Evolutionary conservation across 1,139 yeast species (phyloP).

Genomic region (Geotrichum siamense): DNA sequence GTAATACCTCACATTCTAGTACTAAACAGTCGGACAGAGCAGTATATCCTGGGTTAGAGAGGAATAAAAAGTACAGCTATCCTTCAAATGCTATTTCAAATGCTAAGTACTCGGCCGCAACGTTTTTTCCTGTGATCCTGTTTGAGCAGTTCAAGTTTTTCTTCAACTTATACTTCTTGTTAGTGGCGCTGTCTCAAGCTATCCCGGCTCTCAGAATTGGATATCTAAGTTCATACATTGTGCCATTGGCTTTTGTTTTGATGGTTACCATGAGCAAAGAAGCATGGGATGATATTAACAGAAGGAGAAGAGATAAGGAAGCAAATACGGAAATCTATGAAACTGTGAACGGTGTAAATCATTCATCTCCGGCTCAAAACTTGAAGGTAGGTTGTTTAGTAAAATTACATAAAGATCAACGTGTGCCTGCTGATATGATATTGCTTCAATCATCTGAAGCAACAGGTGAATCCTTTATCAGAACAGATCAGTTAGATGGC

Average conservation of each 20-base stretch:
- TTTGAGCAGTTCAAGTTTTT: slow-evolving; percentile 97
- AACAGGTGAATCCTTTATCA: slow-evolving; percentile 82
- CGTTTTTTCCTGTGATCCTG: slow-evolving; percentile 81
- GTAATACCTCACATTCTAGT: not conserved
- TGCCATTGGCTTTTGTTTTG: slow-evolving; percentile 88
- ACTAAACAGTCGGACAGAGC: slow-evolving; percentile 4
- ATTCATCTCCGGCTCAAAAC: slow-evolving; percentile 51
- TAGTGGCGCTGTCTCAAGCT: slow-evolving; percentile 91
- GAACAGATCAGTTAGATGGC: slow-evolving; percentile 97
- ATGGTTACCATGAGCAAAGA: slow-evolving; percentile 93
- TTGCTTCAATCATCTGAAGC: slow-evolving; percentile 74
- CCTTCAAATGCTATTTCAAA: slow-evolving; percentile 84
- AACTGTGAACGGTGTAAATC: slow-evolving; percentile 39
- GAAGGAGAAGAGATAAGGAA: slow-evolving; percentile 84
- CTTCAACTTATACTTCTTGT: slow-evolving; percentile 81
- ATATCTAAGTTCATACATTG: slow-evolving; percentile 83
- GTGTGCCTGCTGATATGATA: slow-evolving; percentile 91
- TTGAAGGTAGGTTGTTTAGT: slow-evolving; percentile 83
- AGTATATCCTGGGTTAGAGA: slow-evolving; percentile 4
- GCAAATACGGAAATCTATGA: slow-evolving; percentile 80
- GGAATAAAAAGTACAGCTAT: slow-evolving; percentile 32
- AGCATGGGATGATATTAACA: slow-evolving; percentile 85
- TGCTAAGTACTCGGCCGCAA: slow-evolving; percentile 85
- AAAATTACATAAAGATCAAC: slow-evolving; percentile 65
- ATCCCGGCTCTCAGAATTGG: slow-evolving; percentile 92